Evolutionary conservation across 352 stramenopile genomes (phyloP).

Genomic region (Globisporangium abappressorium): DNA sequence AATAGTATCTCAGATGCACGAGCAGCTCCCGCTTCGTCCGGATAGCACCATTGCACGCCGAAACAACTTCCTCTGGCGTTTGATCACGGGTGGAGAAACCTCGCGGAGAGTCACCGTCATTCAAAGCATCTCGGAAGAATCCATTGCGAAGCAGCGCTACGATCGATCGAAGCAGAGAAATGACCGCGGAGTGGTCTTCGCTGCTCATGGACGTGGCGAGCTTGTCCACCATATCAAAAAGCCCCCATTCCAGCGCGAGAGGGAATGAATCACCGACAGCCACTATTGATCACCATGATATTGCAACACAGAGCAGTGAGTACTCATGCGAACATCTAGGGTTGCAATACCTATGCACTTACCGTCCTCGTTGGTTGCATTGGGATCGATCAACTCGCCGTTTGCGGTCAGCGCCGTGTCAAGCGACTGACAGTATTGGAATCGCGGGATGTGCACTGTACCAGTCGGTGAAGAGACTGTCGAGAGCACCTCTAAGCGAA

Average conservation of each 20-base stretch:
- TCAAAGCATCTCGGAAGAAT: constrained; percentile 49
- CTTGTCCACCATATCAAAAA: constrained; percentile 66
- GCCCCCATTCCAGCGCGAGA: constrained; percentile 65
- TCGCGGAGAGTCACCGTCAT: constrained; percentile 12
- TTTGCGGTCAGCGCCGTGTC: constrained; percentile 74
- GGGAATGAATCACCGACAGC: constrained; percentile 47
- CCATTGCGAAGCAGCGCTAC: constrained; percentile 52
- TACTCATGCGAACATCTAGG: background rate
- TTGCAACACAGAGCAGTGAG: constrained; percentile 2
- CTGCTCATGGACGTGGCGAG: constrained; percentile 80
- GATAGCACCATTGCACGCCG: constrained; percentile 43
- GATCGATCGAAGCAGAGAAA: constrained; percentile 56
- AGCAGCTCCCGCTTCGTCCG: constrained; percentile 49
- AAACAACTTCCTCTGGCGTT: constrained; percentile 31
- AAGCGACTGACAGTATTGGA: constrained; percentile 76
- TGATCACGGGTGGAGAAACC: constrained; percentile 19
- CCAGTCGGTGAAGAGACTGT: constrained; percentile 25
- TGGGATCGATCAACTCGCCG: constrained; percentile 53
- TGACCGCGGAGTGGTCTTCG: constrained; percentile 67
- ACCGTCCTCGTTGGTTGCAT: constrained; percentile 46
- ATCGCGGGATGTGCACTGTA: constrained; percentile 46
- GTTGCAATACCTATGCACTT: constrained; percentile 9
- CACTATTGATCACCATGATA: constrained; percentile 33
- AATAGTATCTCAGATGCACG: constrained; percentile 64
- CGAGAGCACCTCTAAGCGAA: constrained; percentile 49